phyloP scores from a whole-genome alignment of 768 basidiomycete genomes.

The Lactifluus piperatus region DNA sequence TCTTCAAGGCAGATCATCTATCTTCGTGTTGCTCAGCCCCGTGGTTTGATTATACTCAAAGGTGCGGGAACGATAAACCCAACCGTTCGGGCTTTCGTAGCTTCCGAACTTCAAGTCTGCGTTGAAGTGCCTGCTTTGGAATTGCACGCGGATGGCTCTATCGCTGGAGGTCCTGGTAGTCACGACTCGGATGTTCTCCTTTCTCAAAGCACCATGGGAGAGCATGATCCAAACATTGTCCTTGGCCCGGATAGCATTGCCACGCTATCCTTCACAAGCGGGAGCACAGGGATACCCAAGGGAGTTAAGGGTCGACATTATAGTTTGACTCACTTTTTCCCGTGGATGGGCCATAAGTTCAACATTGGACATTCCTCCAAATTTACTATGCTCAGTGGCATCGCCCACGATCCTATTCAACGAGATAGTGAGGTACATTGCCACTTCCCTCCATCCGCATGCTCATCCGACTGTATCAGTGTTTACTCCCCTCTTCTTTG shows the following conservation, averaged over 20 bases:
- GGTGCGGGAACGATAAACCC: slow-evolving; percentile 79
- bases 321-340: slow-evolving; percentile 97
- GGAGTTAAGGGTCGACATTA: slow-evolving; percentile 95
- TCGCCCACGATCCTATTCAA: slow-evolving; percentile 98
- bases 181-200: slow-evolving; percentile 52
- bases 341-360: slow-evolving; percentile 95
- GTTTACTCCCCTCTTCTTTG: slow-evolving; percentile 97
- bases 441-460: background rate
- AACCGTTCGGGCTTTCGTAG: slow-evolving; percentile 76
- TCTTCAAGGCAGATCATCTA: slow-evolving; percentile 89
- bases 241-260: slow-evolving; percentile 95
- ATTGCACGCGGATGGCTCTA: slow-evolving; percentile 51
- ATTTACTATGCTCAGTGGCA: slow-evolving; percentile 98
- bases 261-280: slow-evolving; percentile 93
- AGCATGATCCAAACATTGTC: slow-evolving; percentile 68
- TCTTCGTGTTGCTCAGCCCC: slow-evolving; percentile 85
- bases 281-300: slow-evolving; percentile 96
- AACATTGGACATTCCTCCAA: slow-evolving; percentile 62
- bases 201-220: slow-evolving; percentile 42
- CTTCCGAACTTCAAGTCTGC: slow-evolving; percentile 70
- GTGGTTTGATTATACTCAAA: slow-evolving; percentile 83
- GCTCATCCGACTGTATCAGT: slow-evolving; percentile 39
- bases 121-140: slow-evolving; percentile 88
- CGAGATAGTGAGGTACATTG: slow-evolving; percentile 76
- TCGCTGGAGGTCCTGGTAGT: slow-evolving; percentile 51